These are phyloP conservation scores for Mortierella hygrophila DNA, from an alignment of 192 early-diverging fungal species.

Conservation along the genomic window DNA sequence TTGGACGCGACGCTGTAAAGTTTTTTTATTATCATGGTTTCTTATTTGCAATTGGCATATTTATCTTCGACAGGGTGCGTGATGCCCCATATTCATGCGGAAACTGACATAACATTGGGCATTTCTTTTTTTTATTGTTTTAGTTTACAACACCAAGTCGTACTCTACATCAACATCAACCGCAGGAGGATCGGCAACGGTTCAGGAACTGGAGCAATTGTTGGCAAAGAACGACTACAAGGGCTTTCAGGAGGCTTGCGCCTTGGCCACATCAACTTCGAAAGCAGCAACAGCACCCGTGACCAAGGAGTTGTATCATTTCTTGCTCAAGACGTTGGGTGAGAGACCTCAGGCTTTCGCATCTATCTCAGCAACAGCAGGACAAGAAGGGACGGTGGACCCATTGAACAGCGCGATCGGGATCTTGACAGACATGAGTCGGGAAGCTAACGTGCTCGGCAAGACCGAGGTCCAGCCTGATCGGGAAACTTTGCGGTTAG, in stretches of 20 bases:
- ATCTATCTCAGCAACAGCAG: background rate
- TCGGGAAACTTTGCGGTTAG: slow-evolving; percentile 24
- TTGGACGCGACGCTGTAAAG: background rate
- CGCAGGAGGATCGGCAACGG: background rate
- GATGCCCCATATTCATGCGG: too few relatives aligned
- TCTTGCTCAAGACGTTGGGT: slow-evolving; percentile 24
- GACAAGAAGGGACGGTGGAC: background rate
- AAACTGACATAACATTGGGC: too few relatives aligned
- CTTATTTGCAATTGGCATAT: background rate
- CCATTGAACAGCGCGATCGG: slow-evolving; percentile 37
- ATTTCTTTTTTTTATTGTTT: too few relatives aligned
- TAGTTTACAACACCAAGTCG: background rate
- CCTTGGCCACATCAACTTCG: background rate
- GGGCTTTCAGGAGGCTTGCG: slow-evolving; percentile 37
- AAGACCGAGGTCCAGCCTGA: slow-evolving; percentile 31
- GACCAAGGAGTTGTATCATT: slow-evolving; percentile 37
- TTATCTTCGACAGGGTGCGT: background rate
- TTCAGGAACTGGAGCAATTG: slow-evolving; percentile 36
- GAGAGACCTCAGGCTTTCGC: slow-evolving; percentile 37
- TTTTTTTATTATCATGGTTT: background rate
- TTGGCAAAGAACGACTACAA: slow-evolving; percentile 26
- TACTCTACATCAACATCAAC: slow-evolving; percentile 9
- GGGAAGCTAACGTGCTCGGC: slow-evolving; percentile 48
- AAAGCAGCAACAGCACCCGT: background rate
- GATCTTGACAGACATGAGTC: slow-evolving; percentile 49